phyloP scores from a whole-genome alignment of 148 eudicot genomes.

The Limonium bicolor region DNA sequence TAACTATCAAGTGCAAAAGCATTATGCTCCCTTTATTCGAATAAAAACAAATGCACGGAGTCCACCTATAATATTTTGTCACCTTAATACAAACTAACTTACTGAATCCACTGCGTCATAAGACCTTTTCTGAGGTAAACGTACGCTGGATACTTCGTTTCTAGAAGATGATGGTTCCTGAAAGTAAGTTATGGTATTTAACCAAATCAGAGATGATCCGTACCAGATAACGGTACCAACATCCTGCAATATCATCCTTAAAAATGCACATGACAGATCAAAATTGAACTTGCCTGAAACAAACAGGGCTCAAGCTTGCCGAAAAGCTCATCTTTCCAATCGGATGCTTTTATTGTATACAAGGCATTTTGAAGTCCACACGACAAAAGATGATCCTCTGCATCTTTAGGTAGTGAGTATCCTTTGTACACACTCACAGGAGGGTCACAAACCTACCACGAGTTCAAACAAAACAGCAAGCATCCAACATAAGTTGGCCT shows the following conservation, averaged over 20 bases:
- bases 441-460: constrained; percentile 50
- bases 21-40: too few species aligned
- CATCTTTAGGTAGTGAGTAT: constrained; percentile 40
- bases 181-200: too few species aligned
- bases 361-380: constrained; percentile 75
- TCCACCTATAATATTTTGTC: too few species aligned
- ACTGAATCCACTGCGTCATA: constrained; percentile 32
- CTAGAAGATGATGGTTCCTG: constrained; percentile 51
- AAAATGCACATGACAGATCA: not conserved
- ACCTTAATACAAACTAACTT: constrained; percentile 25
- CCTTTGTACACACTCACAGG: constrained; percentile 89
- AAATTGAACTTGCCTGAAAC: constrained; percentile 31
- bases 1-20: too few species aligned
- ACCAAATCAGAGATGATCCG: too few species aligned
- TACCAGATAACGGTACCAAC: too few species aligned
- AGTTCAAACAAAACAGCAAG: not conserved
- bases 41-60: too few species aligned
- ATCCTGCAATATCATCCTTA: too few species aligned
- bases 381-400: constrained; percentile 51
- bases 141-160: constrained; percentile 25
- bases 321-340: constrained; percentile 54
- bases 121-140: constrained; percentile 37
- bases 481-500: not conserved
- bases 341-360: constrained; percentile 72
- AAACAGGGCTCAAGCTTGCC: constrained; percentile 63